Percentiles rank a stretch among this genome's conserved stretches.
Evolutionary conservation across 192 early-diverging fungal genomes (phyloP).

Genomic region (Entomortierella lignicola): DNA sequence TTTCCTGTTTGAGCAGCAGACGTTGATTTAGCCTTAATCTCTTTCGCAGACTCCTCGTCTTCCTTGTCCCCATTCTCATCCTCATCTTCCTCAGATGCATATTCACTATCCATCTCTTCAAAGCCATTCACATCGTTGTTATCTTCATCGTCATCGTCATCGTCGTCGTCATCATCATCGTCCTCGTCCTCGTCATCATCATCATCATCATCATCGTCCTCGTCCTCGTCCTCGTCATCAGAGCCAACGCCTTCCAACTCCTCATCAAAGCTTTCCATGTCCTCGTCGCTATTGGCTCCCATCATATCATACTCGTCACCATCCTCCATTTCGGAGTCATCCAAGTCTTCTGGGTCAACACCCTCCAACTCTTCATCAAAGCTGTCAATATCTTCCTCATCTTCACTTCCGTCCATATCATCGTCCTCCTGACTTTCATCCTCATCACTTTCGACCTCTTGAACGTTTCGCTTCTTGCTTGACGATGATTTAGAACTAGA

Average conservation of each 20-base stretch:
- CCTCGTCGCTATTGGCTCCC: slow-evolving; percentile 13
- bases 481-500: background rate
- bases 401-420: slow-evolving; percentile 21
- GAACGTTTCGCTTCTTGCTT: slow-evolving; percentile 24
- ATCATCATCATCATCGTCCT: background rate
- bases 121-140: background rate
- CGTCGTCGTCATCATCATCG: slow-evolving; percentile 13
- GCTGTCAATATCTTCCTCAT: slow-evolving; percentile 39
- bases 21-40: background rate
- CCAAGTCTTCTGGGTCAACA: slow-evolving; percentile 47
- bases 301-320: slow-evolving; percentile 37
- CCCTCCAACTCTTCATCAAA: slow-evolving; percentile 57
- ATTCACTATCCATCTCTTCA: background rate
- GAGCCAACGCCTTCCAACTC: slow-evolving; percentile 29
- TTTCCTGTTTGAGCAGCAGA: slow-evolving; percentile 53
- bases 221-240: slow-evolving; percentile 7
- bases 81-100: slow-evolving; percentile 4
- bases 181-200: background rate
- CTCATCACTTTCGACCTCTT: slow-evolving; percentile 45
- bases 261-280: slow-evolving; percentile 47
- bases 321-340: slow-evolving; percentile 28
- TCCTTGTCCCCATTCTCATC: slow-evolving; percentile 45
- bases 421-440: slow-evolving; percentile 41
- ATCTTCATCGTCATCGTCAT: background rate
- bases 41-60: too few species aligned